A percentile compares a stretch with the other conserved stretches of the same genome.
Conservation (phyloP, 163 green algal species). For the Volvox carteri region DNA sequence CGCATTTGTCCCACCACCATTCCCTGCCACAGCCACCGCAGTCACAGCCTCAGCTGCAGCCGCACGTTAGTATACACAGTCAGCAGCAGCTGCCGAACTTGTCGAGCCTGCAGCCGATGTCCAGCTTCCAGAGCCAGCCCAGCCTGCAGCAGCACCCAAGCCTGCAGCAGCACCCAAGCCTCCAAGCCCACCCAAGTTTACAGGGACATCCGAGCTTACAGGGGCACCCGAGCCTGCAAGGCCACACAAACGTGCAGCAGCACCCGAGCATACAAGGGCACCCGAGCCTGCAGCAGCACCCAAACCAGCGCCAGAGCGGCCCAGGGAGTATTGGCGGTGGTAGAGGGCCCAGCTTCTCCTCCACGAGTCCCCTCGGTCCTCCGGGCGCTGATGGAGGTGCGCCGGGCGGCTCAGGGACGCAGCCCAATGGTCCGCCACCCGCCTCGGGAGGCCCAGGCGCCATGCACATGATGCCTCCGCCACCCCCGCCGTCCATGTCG, state of each 20-base stretch:
- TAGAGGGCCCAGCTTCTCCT: not conserved
- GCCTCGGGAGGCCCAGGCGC: too few relatives aligned
- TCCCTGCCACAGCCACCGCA: conserved; percentile 48
- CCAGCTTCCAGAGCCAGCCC: conserved; percentile 4
- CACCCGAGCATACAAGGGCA: conserved; percentile 21
- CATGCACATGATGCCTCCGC: conserved; percentile 42
- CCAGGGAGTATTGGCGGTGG: not conserved
- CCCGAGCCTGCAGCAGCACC: conserved; percentile 12
- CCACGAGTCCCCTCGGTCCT: not conserved
- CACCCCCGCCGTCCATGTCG: conserved; percentile 17
- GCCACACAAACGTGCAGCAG: conserved; percentile 8
- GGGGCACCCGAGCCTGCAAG: conserved; percentile 5
- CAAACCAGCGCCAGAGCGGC: not conserved
- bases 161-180: not conserved
- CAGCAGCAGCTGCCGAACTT: not conserved
- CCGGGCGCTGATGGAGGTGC: not conserved
- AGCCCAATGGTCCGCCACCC: not conserved
- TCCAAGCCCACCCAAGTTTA: not conserved
- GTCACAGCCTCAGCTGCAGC: conserved; percentile 28
- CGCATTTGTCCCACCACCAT: conserved; percentile 15
- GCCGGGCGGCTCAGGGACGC: not conserved
- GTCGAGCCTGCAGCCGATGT: not conserved
- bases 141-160: not conserved
- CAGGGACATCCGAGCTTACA: conserved; percentile 15
- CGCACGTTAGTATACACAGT: conserved; percentile 18